Base-by-base conservation (phyloP, 176 grass and related monocot species). In the Phyllostachys edulis region DNA sequence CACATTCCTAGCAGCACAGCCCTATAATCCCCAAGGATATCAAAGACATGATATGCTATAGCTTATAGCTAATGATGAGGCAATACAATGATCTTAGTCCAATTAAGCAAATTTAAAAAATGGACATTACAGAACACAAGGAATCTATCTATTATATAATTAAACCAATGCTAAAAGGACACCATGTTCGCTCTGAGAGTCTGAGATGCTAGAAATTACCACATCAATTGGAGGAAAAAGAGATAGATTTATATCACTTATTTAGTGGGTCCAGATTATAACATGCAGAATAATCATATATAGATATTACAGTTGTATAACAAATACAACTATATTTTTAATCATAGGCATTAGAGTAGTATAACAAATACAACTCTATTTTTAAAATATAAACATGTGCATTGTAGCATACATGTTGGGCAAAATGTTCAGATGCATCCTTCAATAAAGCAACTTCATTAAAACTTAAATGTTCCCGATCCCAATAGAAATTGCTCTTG, bases 1-100 rank as follows among this genome's bases (percentile, higher is more conserved):
- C 85, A 98, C 89, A 77, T 98, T 98, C 82, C 93, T 95, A 39
- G 93, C 96, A 67, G 89, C 93, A 83, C 96, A 95, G 27, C 96
- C 96, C 96, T 95, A 83, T 82, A 37, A 59, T 86, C 64, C 79
- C 56, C 21, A 65, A 44, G 57, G n/a, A 87, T 85, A 87, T 88
- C 64, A 88, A 83, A 78, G 27, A 7, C 15, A 26, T 67, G 24
- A 23, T 34, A 86, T 29, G 45, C 24, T 79, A 17, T 78, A 47
- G 20, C 17, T 6, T 68, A 59, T 27, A 69, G 75, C 7, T 44
- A 42, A 71, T 24, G 49, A 54, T 21, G 16, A 86, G 34, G 36
- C 23, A 80, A 64, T 21, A 6, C 46, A 67, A 73, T 56, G 59
- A 26, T 40, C 52, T 42, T 74, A 39, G 6, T 18, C 14, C 47